Evolutionary conservation across 768 basidiomycete species (phyloP), one percentile per base, ranked within the genome.

Genomic region (Russula foetens): DNA sequence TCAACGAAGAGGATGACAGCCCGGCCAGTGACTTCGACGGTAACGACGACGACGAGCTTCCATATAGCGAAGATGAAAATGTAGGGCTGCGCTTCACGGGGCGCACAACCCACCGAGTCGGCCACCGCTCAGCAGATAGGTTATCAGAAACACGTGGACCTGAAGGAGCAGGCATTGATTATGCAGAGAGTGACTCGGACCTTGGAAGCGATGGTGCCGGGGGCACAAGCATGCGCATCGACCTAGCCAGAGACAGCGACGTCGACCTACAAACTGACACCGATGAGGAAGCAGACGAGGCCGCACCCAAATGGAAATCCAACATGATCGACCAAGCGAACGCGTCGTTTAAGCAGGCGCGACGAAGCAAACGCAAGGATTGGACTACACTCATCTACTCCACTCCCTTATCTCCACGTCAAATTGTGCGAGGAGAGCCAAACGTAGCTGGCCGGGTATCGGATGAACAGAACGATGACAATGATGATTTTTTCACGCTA

Each of bases 311-410:
- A 59, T 95, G 92, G 92, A 94, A 94, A 73, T 66, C 69, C 12
- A 79, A 88, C 65, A 75, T 95, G 1, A 75, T 80, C 0, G 74
- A 69, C 6, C 74, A 74, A 53, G 85, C 84, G 58, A 74, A 75
- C 11, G 74, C 75, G 14, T 69, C 76, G 21, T 79, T 81, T 49
- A 71, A 78, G 3, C 74, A 76, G 8, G 71, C 70, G 0, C 67
- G 73, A 15, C 54, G 63, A 26, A 75, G 71, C 9, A 76, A 77
- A 39, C 77, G 79, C 60, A 84, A 81, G 66, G 84, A 96, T 69
- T 90, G 93, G 83, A 91, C 85, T 68, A 85, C 85, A 53, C 80
- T 96, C 48, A 90, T 98, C 54, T 98, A 98, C 71, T 77, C 79
- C 41, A 81, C 81, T 46, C 71, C 78, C 4, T 78, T 92, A 12